phyloP scores from a whole-genome alignment of 345 rosid genomes.

The Salix purpurea region DNA sequence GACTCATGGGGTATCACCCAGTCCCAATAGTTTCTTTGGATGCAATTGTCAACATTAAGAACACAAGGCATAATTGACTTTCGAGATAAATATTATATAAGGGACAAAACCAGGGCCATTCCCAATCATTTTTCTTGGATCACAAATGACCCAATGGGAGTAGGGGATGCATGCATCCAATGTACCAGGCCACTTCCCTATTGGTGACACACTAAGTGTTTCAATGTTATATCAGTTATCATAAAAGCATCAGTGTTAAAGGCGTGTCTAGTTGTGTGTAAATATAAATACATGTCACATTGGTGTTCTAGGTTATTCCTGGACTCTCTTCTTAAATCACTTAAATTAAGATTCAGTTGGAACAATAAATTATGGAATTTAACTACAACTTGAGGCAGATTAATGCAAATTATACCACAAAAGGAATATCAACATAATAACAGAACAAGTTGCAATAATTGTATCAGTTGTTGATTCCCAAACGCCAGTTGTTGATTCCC shows the following conservation, averaged over 20 bases:
- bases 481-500: background rate
- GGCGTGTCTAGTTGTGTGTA: no score
- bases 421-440: background rate
- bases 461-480: constrained; percentile 1
- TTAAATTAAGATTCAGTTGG: background rate
- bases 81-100: no score
- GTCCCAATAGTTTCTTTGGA: no score
- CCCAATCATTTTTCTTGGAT: background rate
- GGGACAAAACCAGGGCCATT: no score
- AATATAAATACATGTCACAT: no score
- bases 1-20: background rate
- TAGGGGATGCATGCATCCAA: background rate
- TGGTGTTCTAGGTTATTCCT: no score
- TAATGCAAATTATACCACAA: background rate
- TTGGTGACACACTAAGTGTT: background rate
- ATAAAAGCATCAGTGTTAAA: no score
- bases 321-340: no score
- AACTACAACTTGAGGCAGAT: background rate
- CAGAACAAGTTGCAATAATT: background rate
- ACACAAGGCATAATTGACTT: no score
- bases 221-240: background rate
- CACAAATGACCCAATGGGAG: background rate
- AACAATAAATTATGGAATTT: background rate
- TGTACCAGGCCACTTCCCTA: background rate
- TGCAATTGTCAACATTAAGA: no score